Evolutionary conservation across 2,329 filamentous ascomycete genomes (phyloP).

Genomic region (Aspergillus fijiensis): DNA sequence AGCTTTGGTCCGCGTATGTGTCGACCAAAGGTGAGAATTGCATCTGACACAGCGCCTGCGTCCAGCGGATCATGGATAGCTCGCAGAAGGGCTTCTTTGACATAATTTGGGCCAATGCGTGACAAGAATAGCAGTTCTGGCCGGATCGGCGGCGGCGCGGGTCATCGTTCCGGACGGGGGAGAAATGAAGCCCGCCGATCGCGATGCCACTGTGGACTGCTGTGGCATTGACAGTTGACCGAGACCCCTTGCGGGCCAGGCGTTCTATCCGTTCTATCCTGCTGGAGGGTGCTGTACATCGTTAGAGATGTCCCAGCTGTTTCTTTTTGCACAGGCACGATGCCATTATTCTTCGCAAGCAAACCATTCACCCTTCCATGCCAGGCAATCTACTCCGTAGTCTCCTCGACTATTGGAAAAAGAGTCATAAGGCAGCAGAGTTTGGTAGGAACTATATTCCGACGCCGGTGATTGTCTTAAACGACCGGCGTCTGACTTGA

Average conservation of each 20-base stretch:
- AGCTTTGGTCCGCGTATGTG: neutral
- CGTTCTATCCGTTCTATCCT: neutral
- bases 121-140: slow-evolving; percentile 4
- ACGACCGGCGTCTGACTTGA: neutral
- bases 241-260: neutral
- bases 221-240: neutral
- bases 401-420: too few relatives aligned
- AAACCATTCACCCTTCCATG: too few relatives aligned
- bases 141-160: slow-evolving; percentile 1
- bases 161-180: neutral
- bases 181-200: neutral
- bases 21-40: neutral
- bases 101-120: neutral
- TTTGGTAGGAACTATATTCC: neutral
- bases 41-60: neutral
- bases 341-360: too few relatives aligned
- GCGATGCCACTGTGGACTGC: neutral
- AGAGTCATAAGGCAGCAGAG: neutral
- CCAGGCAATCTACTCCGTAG: too few relatives aligned
- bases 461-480: neutral
- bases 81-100: neutral
- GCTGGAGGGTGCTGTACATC: neutral
- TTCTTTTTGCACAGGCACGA: too few relatives aligned
- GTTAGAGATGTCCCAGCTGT: too few relatives aligned
- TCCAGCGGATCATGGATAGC: neutral